These are phyloP conservation scores for Zymoseptoria brevis DNA, from an alignment of 2,329 filamentous ascomycete species.

Conservation along the genomic window DNA sequence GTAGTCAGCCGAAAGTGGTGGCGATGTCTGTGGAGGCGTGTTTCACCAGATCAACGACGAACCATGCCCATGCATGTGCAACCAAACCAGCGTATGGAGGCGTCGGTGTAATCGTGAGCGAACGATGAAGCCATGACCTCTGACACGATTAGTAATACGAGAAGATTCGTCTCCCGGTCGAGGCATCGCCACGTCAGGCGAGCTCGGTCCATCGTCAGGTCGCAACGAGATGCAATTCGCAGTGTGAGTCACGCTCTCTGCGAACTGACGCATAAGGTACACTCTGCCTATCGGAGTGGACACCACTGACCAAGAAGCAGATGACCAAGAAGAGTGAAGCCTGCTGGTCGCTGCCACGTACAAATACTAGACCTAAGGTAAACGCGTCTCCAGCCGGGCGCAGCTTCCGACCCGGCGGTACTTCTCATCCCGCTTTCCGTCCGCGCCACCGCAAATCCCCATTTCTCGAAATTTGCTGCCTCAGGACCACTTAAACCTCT, in stretches of 20 bases:
- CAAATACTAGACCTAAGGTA: no score
- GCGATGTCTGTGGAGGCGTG: background rate
- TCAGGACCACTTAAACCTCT: background rate
- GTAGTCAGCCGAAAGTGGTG: background rate
- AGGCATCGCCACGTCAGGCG: background rate
- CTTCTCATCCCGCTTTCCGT: background rate
- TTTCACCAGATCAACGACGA: background rate
- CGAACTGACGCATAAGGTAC: background rate
- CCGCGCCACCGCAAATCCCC: background rate
- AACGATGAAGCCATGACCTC: background rate
- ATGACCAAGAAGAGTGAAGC: background rate
- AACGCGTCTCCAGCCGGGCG: background rate
- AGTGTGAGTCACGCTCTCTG: background rate
- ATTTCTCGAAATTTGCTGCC: conserved; percentile 2
- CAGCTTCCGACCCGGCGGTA: background rate
- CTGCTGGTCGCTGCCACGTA: background rate
- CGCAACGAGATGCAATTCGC: background rate
- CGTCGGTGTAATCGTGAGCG: background rate
- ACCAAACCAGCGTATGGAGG: background rate
- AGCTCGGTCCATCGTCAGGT: background rate
- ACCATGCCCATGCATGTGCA: background rate
- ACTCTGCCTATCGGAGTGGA: background rate
- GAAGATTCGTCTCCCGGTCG: background rate
- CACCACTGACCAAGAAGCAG: background rate
- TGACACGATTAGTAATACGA: background rate